Evolutionary conservation across 2,329 filamentous ascomycete species (phyloP), one percentile per base, ranked within the genome.

Genomic region (Neodidymelliopsis sp.): DNA sequence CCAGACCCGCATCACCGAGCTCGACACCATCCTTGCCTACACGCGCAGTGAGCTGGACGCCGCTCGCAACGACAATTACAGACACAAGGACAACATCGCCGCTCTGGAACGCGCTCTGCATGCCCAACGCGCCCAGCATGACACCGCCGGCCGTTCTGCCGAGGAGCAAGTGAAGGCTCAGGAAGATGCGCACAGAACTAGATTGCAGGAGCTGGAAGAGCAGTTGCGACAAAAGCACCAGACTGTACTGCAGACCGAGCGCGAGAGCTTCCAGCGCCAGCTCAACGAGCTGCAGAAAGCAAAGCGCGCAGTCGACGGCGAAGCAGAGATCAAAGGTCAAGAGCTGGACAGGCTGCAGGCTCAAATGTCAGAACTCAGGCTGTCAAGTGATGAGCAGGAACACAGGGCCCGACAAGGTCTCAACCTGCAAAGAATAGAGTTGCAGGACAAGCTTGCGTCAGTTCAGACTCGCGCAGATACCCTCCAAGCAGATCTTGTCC

Each of bases 11-110:
- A 70, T 71, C 20, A 65, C 60, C 2, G 66, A 72, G 39, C 64
- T 72, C 22, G 69, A 71, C 34, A 70, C 70, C 3, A 60, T 71
- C 10, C 57, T 71, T 7, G 58, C 65, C 1, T 72, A 64, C 43
- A 70, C 69, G 7, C 63, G 64, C 4, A 61, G 60, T 4, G 70
- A 72, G 37, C 58, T 71, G 2, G 69, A 71, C 12, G 49, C 49
- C 20, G 45, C 63, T 10, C 65, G 67, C 6, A 56, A 54, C 2
- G 65, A 67, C 20, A 62, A 58, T 25, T 69, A 69, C 57, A 66
- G 57, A 44, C 62, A 70, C 19, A 66, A 65, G 27, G 66, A 67
- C 10, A 54, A 39, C 16, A 42, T 66, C 7, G 34, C 52, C 1
- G 45, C 16, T 1, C 22, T 69, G 12, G 54, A 67, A 31, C 46